Conservation (phyloP, 768 basidiomycete genomes). For the Mycena galericulata region DNA sequence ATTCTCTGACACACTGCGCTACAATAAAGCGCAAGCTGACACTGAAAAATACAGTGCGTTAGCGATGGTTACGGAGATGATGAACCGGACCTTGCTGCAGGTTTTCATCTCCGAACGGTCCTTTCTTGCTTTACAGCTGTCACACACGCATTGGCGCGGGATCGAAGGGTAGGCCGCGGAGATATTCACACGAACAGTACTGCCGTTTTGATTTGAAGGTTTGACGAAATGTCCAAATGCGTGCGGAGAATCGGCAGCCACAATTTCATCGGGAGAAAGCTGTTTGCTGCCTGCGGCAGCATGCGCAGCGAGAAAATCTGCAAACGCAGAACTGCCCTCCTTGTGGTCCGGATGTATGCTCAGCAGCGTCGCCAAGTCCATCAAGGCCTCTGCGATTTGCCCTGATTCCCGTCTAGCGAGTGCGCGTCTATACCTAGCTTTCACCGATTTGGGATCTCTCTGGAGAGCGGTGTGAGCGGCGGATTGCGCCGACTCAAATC, state of each 20-base stretch:
- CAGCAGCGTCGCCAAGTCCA: not conserved
- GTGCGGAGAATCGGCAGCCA: not conserved
- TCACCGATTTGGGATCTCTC: not conserved
- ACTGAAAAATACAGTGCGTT: no score
- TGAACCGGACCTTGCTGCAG: no score
- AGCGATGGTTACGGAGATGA: no score
- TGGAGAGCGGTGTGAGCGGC: not conserved
- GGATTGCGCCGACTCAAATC: not conserved
- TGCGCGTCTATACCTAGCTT: not conserved
- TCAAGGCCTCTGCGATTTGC: not conserved
- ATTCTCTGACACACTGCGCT: no score
- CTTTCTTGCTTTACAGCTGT: no score
- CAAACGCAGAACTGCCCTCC: not conserved
- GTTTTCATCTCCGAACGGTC: no score
- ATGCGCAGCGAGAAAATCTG: not conserved
- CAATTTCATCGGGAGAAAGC: not conserved
- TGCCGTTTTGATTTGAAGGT: no score
- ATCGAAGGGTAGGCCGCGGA: no score
- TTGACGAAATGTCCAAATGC: not conserved
- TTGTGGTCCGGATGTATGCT: not conserved
- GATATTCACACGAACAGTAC: no score
- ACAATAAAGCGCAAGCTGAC: no score
- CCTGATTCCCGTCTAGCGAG: not conserved
- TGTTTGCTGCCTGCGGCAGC: not conserved
- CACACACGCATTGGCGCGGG: no score